Evolutionary conservation across 345 rosid species (phyloP), one percentile per base, ranked within the genome.

Genomic region (Tarenaya hassleriana): DNA sequence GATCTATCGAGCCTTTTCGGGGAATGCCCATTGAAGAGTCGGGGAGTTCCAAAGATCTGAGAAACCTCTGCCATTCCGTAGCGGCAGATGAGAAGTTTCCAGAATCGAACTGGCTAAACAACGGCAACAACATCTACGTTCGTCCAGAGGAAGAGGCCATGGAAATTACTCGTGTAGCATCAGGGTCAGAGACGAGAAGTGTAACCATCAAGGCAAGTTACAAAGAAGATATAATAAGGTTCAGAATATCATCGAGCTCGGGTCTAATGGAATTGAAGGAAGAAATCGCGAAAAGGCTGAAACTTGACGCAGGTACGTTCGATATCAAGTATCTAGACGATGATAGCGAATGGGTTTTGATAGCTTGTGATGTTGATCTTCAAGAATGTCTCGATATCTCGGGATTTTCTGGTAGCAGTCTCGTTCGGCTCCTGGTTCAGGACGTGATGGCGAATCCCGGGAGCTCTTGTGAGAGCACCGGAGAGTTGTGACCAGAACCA

Each of bases 401-500:
- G 15, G 66, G 75, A 64, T 76, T 75, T 15, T 71, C 81, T 8
- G 79, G 78, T 9, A 62, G 74, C 65, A 75, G 37, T 40, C 77
- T 79, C 13, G 56, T 84, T 40, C 75, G 98, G 64, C 56, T 91
- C 34, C 70, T 75, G 0, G 72, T 87, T 65, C 89, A 91, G 29
- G 96, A 91, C 50, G 63, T 60, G 44, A 76, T 55, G 69, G 52
- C 76, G 4, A 75, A 66, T 62, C 89, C 73, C 0, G 96, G 96
- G 34, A 91, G 98, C 69, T 82, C 96, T 9, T 91, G 95, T 47
- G 95, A 91, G 68, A 84, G 96, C 84, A 82, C 80, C 1, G 89
- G 79, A 16, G 81, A 80, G 29, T 24, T 24, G 29, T 24, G 29
- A 24, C 5, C 29, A 24, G 29, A 24, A 5, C 29, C 29, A 5